Evolutionary conservation across 345 rosid species (phyloP).

Genomic region (Angophora floribunda): DNA sequence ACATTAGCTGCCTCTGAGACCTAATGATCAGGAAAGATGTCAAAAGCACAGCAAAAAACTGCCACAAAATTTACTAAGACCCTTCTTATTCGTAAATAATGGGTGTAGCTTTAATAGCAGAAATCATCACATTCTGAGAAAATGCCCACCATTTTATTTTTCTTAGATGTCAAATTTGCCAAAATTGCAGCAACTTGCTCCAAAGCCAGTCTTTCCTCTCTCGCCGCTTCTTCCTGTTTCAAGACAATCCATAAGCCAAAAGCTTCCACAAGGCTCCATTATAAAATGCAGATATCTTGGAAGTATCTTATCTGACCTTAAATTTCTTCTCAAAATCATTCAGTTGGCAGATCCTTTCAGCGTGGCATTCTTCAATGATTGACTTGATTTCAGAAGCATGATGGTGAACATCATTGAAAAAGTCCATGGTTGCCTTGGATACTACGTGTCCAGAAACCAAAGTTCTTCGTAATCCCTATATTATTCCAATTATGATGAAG

Average conservation of each 20-base stretch:
- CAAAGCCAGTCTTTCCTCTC: constrained; percentile 69
- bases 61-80: not conserved
- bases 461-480: constrained; percentile 47
- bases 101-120: not conserved
- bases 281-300: not conserved
- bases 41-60: not conserved
- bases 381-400: constrained; percentile 44
- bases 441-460: constrained; percentile 52
- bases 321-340: constrained; percentile 48
- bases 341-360: constrained; percentile 37
- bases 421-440: constrained; percentile 44
- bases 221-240: constrained; percentile 71
- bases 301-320: constrained; percentile 25
- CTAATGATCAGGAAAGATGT: constrained; percentile 18
- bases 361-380: constrained; percentile 40
- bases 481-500: not conserved
- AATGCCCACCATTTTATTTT: constrained; percentile 46
- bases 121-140: not conserved
- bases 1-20: constrained; percentile 52
- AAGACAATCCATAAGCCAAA: not conserved
- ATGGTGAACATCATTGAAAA: constrained; percentile 42
- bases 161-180: constrained; percentile 50
- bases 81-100: not conserved
- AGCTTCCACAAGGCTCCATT: not conserved
- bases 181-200: constrained; percentile 53